phyloP scores from a whole-genome alignment of 768 basidiomycete species.

The Candolleomyces efflorescens region DNA sequence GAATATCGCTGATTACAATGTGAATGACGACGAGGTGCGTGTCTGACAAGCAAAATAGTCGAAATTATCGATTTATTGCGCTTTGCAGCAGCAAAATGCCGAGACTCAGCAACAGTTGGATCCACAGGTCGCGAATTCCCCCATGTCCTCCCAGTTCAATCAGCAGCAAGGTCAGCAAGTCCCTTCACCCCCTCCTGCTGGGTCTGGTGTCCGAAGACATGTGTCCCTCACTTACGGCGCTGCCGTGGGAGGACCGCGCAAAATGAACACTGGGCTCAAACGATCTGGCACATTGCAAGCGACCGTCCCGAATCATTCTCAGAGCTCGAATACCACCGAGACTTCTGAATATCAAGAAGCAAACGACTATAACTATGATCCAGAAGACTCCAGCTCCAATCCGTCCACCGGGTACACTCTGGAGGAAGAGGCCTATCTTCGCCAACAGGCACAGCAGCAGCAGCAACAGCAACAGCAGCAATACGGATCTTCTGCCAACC shows the following conservation, averaged over 20 bases:
- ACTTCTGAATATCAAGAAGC: slow-evolving; percentile 37
- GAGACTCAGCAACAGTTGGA: slow-evolving; percentile 33
- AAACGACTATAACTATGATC: slow-evolving; percentile 46
- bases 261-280: slow-evolving; percentile 51
- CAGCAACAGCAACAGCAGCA: slow-evolving; percentile 30
- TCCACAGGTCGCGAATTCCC: slow-evolving; percentile 40
- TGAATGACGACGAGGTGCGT: slow-evolving; percentile 56
- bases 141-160: slow-evolving; percentile 58
- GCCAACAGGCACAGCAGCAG: slow-evolving; percentile 32
- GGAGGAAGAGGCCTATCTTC: slow-evolving; percentile 52
- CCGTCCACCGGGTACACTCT: not conserved
- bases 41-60: not conserved
- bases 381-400: slow-evolving; percentile 31
- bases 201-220: slow-evolving; percentile 70
- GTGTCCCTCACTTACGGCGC: slow-evolving; percentile 75
- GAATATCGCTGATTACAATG: slow-evolving; percentile 60
- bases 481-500: slow-evolving; percentile 55
- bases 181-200: slow-evolving; percentile 71
- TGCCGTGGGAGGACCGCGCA: slow-evolving; percentile 47
- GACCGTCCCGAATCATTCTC: slow-evolving; percentile 35
- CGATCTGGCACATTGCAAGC: slow-evolving; percentile 76
- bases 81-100: slow-evolving; percentile 38
- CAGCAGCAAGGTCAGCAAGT: slow-evolving; percentile 31
- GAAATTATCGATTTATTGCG: slow-evolving; percentile 6
- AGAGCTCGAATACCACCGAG: slow-evolving; percentile 37